phyloP scores from a whole-genome alignment of 2,329 filamentous ascomycete genomes.

The Huntiella moniliformis region DNA sequence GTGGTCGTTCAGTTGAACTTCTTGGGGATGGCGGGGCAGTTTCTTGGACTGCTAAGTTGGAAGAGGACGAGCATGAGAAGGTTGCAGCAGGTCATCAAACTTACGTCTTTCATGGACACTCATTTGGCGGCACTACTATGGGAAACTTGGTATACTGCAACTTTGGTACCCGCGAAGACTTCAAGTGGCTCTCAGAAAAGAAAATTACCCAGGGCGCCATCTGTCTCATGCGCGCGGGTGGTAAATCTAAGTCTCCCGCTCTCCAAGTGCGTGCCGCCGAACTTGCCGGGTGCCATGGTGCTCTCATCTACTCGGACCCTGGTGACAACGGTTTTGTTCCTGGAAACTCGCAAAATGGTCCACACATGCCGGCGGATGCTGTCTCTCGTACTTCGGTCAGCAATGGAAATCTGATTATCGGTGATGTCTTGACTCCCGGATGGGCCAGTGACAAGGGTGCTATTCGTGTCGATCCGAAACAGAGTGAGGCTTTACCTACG shows the following conservation, averaged over 20 bases:
- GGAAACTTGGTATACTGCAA: slow-evolving; percentile 85
- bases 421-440: slow-evolving; percentile 83
- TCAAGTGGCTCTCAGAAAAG: slow-evolving; percentile 48
- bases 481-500: slow-evolving; percentile 53
- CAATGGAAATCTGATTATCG: slow-evolving; percentile 63
- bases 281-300: slow-evolving; percentile 66
- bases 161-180: slow-evolving; percentile 74
- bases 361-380: slow-evolving; percentile 62
- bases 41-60: slow-evolving; percentile 62
- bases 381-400: slow-evolving; percentile 71
- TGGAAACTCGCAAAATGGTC: slow-evolving; percentile 59
- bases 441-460: slow-evolving; percentile 52
- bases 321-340: slow-evolving; percentile 61
- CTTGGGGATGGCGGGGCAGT: slow-evolving; percentile 45
- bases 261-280: slow-evolving; percentile 85
- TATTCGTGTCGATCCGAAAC: slow-evolving; percentile 47
- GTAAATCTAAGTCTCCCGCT: slow-evolving; percentile 50
- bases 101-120: slow-evolving; percentile 71
- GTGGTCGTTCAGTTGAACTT: slow-evolving; percentile 65
- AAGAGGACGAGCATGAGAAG: slow-evolving; percentile 49
- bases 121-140: slow-evolving; percentile 66
- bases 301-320: slow-evolving; percentile 84
- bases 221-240: slow-evolving; percentile 65
- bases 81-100: slow-evolving; percentile 49
- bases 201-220: slow-evolving; percentile 62